Base-by-base conservation (phyloP, 306 rosid species). In the Urtica urens region DNA sequence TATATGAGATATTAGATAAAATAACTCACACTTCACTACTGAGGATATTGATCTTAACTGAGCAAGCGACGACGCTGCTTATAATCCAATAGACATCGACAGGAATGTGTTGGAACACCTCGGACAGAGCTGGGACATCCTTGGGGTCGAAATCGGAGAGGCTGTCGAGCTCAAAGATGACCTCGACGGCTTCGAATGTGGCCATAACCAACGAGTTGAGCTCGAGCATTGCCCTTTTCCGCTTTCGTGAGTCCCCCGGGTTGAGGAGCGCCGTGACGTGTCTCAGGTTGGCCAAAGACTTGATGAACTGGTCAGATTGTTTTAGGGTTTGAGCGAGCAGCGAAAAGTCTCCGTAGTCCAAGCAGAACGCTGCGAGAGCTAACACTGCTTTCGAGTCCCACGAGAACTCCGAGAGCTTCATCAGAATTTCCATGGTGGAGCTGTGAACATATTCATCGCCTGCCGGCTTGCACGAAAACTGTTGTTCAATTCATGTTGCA, bases 301-400 rank as follows among this genome's bases (percentile, higher is more conserved):
- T 78, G 45, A 87, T 78, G 1, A 80, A 68, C 8, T 59, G 74
- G 54, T 85, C 74, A 0, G 35, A 43, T 35, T 75, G 69, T 50
- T 60, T 62, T n/a, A n/a, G n/a, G 37, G 57, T 30, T 40, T 64
- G 76, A 8, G 86, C 66, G 0, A 86, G 72, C 1, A 76, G 50
- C 86, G 86, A 82, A 41, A 79, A 79, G 12, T 86, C 79, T 0
- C 90, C 85, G 26, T 63, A 81, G 20, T 86, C 87, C 8, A 74
- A 4, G 1, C 88, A 69, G 48, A 86, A 86, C n/a, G 93, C 93
- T 0, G 86, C 80, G 0, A 86, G 65, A 5, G 88, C 68, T 10
- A 86, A 56, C 52, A 77, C 83, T 0, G 73, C 78, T 57, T 82
- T 82, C 16, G 79, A 83, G n/a, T 69, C 75, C 96, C 88, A 86